These are phyloP conservation scores for Hypocreales sp. DNA, from an alignment of 2,329 filamentous ascomycete genomes.

Conservation along the genomic window DNA sequence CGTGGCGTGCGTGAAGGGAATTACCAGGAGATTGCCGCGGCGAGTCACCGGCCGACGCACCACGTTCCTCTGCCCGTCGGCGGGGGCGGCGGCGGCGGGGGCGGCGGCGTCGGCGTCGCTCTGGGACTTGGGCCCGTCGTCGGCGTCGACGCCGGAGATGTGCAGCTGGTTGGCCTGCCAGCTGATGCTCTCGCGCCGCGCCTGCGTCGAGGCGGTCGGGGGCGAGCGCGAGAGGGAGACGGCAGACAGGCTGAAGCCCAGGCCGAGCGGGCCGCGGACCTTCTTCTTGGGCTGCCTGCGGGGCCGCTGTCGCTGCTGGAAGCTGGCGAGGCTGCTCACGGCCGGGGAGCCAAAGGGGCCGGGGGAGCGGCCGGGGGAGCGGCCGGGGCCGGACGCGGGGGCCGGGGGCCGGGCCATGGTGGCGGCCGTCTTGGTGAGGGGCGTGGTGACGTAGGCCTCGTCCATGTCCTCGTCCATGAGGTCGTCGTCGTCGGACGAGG, in stretches of 20 bases:
- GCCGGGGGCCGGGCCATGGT: conserved; percentile 27
- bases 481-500: conserved; percentile 54
- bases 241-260: conserved; percentile 31
- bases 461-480: conserved; percentile 61
- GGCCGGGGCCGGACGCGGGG: no score
- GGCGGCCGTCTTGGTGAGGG: conserved; percentile 51
- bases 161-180: conserved; percentile 81
- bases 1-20: no score
- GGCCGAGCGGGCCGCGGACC: conserved; percentile 28
- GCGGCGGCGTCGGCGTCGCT: conserved; percentile 36
- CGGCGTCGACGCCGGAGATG: conserved; percentile 53
- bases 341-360: conserved; percentile 55
- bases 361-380: conserved; percentile 20
- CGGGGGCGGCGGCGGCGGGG: conserved; percentile 30
- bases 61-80: conserved; percentile 54
- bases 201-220: conserved; percentile 35
- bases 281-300: conserved; percentile 50
- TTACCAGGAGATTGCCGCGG: conserved; percentile 76
- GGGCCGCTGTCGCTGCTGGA: conserved; percentile 61
- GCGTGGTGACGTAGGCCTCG: conserved; percentile 70
- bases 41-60: conserved; percentile 72
- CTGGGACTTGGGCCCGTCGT: conserved; percentile 57
- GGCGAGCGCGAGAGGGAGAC: conserved; percentile 55
- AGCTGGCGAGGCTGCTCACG: conserved; percentile 64
- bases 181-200: conserved; percentile 75